Percentiles rank a stretch among this genome's conserved stretches.
These are phyloP conservation scores for Davidsoniella neocaledoniae DNA, from an alignment of 2,329 filamentous ascomycete genomes.

Conservation along the genomic window DNA sequence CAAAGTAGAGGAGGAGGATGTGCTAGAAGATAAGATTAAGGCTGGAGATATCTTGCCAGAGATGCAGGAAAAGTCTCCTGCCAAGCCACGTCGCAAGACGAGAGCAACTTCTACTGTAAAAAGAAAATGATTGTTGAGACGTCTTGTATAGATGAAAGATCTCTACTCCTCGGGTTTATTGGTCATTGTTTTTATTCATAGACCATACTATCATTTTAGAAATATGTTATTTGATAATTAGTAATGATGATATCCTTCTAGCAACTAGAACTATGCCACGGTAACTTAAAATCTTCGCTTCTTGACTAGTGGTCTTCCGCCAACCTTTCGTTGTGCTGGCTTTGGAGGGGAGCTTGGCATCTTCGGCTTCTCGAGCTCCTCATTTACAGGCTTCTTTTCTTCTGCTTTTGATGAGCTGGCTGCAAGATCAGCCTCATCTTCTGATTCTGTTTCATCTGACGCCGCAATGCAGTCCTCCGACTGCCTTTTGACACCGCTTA, in stretches of 20 bases:
- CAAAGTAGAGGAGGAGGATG: neutral
- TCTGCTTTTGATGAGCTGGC: neutral
- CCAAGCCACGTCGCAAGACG: too few relatives aligned
- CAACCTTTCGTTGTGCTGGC: slow-evolving; percentile 3
- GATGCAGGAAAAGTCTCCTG: too few relatives aligned
- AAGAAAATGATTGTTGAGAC: too few relatives aligned
- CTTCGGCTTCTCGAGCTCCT: neutral
- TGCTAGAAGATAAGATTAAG: neutral
- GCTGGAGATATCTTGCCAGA: neutral
- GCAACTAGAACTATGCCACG: too few relatives aligned
- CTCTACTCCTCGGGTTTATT: too few relatives aligned
- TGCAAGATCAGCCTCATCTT: neutral
- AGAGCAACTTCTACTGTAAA: too few relatives aligned
- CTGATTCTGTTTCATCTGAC: neutral
- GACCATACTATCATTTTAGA: too few relatives aligned
- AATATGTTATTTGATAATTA: too few relatives aligned
- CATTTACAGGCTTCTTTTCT: neutral
- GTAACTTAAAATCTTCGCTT: slow-evolving; percentile 8
- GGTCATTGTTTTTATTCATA: too few relatives aligned
- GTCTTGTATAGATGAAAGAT: too few relatives aligned
- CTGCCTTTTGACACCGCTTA: neutral
- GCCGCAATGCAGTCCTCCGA: neutral
- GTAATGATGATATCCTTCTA: too few relatives aligned
- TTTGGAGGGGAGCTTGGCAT: neutral
- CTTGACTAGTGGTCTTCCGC: slow-evolving; percentile 8